These are phyloP conservation scores for Tothia fuscella DNA, from an alignment of 2,329 filamentous ascomycete genomes.

Conservation along the genomic window DNA sequence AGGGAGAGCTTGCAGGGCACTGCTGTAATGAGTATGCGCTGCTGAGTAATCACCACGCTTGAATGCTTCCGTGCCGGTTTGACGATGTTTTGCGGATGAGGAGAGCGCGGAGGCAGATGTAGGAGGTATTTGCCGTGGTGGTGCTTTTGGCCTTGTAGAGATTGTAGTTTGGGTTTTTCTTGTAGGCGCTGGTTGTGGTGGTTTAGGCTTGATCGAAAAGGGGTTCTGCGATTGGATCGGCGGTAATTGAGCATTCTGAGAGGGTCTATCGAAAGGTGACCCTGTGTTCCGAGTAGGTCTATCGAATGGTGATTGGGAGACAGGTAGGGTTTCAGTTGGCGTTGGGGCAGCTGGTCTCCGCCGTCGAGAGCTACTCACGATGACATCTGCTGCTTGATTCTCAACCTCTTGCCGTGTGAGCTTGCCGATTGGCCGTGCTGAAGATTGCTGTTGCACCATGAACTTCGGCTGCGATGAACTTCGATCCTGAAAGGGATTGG, in stretches of 20 bases:
- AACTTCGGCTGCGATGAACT: conserved; percentile 27
- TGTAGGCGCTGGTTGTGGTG: conserved; percentile 15
- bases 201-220: conserved; percentile 21
- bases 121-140: conserved; percentile 50
- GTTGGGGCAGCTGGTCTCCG: conserved; percentile 47
- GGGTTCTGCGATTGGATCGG: conserved; percentile 27
- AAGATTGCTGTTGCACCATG: conserved; percentile 27
- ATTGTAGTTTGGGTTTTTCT: conserved; percentile 26
- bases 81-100: conserved; percentile 64
- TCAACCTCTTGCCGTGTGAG: conserved; percentile 64
- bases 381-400: conserved; percentile 69
- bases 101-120: conserved; percentile 59
- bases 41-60: conserved; percentile 87
- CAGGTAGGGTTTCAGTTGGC: conserved; percentile 13
- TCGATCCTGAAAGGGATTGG: conserved; percentile 24
- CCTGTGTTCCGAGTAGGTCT: conserved; percentile 20
- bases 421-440: conserved; percentile 38
- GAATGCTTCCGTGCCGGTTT: conserved; percentile 76
- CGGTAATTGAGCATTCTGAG: conserved; percentile 23
- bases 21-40: conserved; percentile 72
- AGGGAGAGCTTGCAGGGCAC: conserved; percentile 64
- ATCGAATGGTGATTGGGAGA: conserved; percentile 1
- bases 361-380: conserved; percentile 67
- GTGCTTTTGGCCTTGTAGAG: conserved; percentile 34
- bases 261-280: conserved; percentile 6